Conservation (phyloP, 2,329 filamentous ascomycete genomes). For the Trichoderma simmonsii region DNA sequence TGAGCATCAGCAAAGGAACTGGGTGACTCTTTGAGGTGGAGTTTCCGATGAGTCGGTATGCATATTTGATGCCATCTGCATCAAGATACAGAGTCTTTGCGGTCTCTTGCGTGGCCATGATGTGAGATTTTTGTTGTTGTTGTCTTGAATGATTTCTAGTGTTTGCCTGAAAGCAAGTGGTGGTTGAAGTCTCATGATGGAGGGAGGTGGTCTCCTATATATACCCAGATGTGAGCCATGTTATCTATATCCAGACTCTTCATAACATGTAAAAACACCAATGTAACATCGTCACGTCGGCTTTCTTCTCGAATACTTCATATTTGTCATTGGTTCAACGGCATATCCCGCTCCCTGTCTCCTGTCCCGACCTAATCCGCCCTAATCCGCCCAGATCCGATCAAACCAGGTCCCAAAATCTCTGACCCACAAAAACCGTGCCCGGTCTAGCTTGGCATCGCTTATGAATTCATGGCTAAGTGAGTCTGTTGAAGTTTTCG, state of each 20-base stretch:
- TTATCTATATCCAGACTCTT: neutral
- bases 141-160: neutral
- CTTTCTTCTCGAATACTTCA: neutral
- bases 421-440: neutral
- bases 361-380: neutral
- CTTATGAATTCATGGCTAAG: neutral
- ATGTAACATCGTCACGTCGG: neutral
- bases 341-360: neutral
- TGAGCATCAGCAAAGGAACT: slow-evolving; percentile 28
- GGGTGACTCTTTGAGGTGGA: slow-evolving; percentile 28
- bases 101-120: slow-evolving; percentile 33
- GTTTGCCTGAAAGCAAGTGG: neutral
- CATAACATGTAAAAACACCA: neutral
- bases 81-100: slow-evolving; percentile 29
- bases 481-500: neutral
- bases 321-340: neutral
- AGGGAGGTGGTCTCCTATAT: neutral
- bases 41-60: slow-evolving; percentile 33
- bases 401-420: neutral
- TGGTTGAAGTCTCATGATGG: neutral
- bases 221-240: neutral
- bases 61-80: slow-evolving; percentile 31
- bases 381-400: neutral
- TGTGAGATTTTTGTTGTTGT: neutral
- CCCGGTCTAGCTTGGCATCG: neutral